phyloP scores from a whole-genome alignment of 768 basidiomycete genomes.

The Suillus cothurnatus region DNA sequence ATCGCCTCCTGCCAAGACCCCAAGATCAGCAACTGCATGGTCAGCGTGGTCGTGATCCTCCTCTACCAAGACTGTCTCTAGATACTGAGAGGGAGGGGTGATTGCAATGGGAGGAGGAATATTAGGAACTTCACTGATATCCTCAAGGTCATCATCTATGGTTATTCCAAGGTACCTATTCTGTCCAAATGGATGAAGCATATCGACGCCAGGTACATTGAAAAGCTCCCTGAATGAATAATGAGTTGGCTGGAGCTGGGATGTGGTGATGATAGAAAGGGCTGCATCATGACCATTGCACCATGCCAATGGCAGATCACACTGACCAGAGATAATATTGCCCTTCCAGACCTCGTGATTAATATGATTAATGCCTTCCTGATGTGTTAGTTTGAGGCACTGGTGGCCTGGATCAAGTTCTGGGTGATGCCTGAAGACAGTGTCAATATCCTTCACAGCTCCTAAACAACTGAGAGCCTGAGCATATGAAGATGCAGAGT shows the following conservation, averaged over 20 bases:
- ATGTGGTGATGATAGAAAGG: background rate
- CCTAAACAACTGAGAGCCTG: background rate
- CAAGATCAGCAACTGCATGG: background rate
- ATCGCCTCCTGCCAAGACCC: background rate
- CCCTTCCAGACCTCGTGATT: slow-evolving; percentile 5
- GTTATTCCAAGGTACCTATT: background rate
- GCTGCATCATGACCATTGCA: background rate
- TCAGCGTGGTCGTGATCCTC: background rate
- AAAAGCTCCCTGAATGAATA: background rate
- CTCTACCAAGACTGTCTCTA: background rate
- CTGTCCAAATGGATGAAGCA: background rate
- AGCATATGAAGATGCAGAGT: background rate
- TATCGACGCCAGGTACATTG: background rate
- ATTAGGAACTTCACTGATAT: background rate
- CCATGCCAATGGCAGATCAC: background rate
- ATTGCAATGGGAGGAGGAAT: background rate
- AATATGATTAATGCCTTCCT: slow-evolving; percentile 21
- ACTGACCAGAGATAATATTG: background rate
- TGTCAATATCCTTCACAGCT: slow-evolving; percentile 24
- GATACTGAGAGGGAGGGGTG: background rate
- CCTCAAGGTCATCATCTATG: background rate
- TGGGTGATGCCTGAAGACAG: slow-evolving; percentile 21
- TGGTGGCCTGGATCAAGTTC: slow-evolving; percentile 28
- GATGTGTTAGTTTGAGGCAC: slow-evolving; percentile 14
- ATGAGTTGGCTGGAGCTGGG: background rate